Evolutionary conservation across 2,329 filamentous ascomycete genomes (phyloP).

Genomic region (Colletotrichum endophyticum): DNA sequence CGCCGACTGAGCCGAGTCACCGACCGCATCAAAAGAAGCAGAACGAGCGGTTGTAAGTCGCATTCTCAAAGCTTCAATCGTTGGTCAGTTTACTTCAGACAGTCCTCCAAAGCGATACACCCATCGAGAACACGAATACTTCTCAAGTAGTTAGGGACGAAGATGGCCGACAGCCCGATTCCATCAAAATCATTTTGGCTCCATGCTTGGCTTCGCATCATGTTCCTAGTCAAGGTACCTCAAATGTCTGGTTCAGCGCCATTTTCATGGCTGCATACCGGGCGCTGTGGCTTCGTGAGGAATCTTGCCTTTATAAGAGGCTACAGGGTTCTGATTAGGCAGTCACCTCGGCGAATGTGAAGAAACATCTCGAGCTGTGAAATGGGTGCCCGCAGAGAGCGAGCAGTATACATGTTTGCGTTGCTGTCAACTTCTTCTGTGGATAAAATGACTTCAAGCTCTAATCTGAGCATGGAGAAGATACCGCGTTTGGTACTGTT

Average conservation of each 20-base stretch:
- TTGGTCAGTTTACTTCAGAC: not conserved
- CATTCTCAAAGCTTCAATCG: rapidly evolving
- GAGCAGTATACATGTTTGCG: not conserved
- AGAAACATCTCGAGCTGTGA: not conserved
- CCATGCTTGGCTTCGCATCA: not conserved
- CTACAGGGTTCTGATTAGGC: not conserved
- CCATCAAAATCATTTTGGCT: not conserved
- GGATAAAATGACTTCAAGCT: not conserved
- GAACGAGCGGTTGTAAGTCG: not conserved
- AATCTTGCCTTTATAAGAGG: not conserved
- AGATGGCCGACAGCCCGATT: not conserved
- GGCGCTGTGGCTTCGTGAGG: not conserved
- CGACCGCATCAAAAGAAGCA: too few species aligned
- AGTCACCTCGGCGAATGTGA: not conserved
- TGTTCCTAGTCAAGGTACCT: not conserved
- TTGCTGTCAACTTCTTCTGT: rapidly evolving
- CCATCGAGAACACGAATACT: not conserved
- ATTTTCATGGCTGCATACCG: not conserved
- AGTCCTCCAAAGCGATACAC: not conserved
- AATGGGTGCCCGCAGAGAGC: not conserved
- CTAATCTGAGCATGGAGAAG: rapidly evolving
- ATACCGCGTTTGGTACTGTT: not conserved
- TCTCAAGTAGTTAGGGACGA: not conserved
- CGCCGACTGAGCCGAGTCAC: too few species aligned
- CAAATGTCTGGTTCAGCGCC: not conserved